These are phyloP conservation scores for Neofusicoccum parvum DNA, from an alignment of 2,329 filamentous ascomycete species.

Conservation along the genomic window DNA sequence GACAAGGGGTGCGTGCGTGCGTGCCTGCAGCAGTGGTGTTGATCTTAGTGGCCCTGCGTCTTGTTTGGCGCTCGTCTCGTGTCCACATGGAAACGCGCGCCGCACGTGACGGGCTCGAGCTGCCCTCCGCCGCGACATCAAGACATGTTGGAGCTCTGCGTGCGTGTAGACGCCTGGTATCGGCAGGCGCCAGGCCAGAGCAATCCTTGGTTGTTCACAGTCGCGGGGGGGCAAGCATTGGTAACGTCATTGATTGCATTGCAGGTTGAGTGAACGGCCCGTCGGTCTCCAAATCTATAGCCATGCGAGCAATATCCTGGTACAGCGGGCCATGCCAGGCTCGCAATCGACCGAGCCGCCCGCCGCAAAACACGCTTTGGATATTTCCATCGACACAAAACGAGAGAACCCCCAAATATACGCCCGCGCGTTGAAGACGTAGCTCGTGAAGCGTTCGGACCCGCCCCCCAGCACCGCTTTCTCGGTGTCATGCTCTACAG, in stretches of 20 bases:
- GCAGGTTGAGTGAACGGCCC: conserved; percentile 13
- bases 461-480: not conserved
- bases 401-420: conserved; percentile 12
- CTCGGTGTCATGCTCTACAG: conserved; percentile 44
- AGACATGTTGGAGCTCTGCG: not conserved
- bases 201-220: not conserved
- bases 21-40: conserved; percentile 17
- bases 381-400: conserved; percentile 20
- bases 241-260: not conserved
- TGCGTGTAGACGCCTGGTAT: not conserved
- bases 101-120: not conserved
- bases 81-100: conserved; percentile 5
- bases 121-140: not conserved
- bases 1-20: conserved; percentile 6
- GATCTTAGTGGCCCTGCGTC: conserved; percentile 10
- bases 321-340: conserved; percentile 6
- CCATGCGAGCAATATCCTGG: conserved; percentile 1
- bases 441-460: conserved; percentile 12
- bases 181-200: not conserved
- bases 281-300: conserved; percentile 12
- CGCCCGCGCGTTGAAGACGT: conserved; percentile 7
- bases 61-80: conserved; percentile 14
- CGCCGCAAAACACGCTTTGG: conserved; percentile 18
- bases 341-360: conserved; percentile 15
- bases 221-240: not conserved